These are phyloP conservation scores for Prunus mume DNA, from an alignment of 306 rosid genomes.

Conservation along the genomic window DNA sequence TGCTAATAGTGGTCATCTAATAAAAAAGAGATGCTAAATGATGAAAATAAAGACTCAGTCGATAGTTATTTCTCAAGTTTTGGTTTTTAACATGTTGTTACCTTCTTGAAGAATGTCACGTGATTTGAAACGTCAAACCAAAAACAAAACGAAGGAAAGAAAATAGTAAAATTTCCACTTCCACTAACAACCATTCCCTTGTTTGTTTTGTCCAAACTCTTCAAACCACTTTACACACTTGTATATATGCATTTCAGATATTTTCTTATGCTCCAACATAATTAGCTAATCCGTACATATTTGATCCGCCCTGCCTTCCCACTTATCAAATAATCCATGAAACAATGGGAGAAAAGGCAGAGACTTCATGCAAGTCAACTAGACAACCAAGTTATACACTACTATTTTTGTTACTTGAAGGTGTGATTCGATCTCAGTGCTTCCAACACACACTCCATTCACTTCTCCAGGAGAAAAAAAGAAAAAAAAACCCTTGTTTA, in stretches of 20 bases:
- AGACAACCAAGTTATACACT: background rate
- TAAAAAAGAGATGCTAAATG: background rate
- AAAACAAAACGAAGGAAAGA: no score
- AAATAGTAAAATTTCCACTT: no score
- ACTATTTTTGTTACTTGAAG: background rate
- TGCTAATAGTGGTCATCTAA: background rate
- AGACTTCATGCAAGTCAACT: constrained; percentile 6
- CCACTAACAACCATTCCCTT: no score
- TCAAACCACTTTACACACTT: no score
- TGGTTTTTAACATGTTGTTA: no score
- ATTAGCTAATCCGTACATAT: background rate
- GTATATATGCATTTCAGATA: background rate
- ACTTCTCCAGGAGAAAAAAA: background rate
- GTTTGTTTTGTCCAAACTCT: no score
- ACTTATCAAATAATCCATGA: background rate
- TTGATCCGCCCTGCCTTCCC: background rate
- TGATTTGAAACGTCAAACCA: no score
- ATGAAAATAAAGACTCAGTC: background rate
- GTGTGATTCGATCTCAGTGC: constrained; percentile 33
- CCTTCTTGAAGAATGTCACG: no score
- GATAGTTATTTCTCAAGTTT: no score
- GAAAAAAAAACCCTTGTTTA: background rate
- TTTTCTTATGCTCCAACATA: no score
- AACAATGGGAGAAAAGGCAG: background rate
- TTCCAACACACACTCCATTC: constrained; percentile 33